Conservation (phyloP, 495 filamentous ascomycete species). For the Umbilicaria muhlenbergii region DNA sequence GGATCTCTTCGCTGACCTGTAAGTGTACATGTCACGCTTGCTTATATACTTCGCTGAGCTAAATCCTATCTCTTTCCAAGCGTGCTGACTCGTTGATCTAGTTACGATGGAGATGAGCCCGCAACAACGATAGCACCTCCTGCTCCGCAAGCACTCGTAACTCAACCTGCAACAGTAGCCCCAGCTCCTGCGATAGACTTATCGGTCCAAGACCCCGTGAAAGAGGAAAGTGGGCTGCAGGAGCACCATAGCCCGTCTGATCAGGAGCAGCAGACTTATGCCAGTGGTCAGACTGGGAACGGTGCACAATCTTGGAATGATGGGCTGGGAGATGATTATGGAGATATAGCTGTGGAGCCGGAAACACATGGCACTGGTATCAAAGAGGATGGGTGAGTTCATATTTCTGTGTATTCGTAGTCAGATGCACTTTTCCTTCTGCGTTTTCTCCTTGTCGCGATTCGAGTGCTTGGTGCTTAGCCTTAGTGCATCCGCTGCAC, state of each 20-base stretch:
- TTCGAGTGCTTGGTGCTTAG: background rate
- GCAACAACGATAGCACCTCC: slow-evolving; percentile 15
- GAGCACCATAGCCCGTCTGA: slow-evolving; percentile 15
- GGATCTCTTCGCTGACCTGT: slow-evolving; percentile 98
- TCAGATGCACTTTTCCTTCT: slow-evolving; percentile 2
- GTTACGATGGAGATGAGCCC: slow-evolving; percentile 76
- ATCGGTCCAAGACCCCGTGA: background rate
- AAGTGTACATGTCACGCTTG: slow-evolving; percentile 21
- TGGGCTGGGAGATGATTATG: slow-evolving; percentile 34
- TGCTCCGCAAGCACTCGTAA: background rate
- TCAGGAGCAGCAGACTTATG: slow-evolving; percentile 28
- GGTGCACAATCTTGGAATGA: slow-evolving; percentile 14
- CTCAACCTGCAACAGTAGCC: slow-evolving; percentile 1
- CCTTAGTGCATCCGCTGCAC: too few species aligned
- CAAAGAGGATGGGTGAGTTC: slow-evolving; percentile 98
- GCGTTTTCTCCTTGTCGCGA: background rate
- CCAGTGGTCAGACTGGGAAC: slow-evolving; percentile 18
- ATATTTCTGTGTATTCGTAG: slow-evolving; percentile 9
- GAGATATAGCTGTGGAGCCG: slow-evolving; percentile 31
- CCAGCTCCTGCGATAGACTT: background rate
- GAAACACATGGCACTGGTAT: slow-evolving; percentile 47
- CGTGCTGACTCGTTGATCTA: slow-evolving; percentile 20
- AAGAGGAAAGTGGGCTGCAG: background rate
- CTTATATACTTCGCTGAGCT: background rate
- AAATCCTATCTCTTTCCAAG: slow-evolving; percentile 1